These are phyloP conservation scores for Alternaria hordeiaustralica DNA, from an alignment of 2,329 filamentous ascomycete genomes.

Conservation along the genomic window DNA sequence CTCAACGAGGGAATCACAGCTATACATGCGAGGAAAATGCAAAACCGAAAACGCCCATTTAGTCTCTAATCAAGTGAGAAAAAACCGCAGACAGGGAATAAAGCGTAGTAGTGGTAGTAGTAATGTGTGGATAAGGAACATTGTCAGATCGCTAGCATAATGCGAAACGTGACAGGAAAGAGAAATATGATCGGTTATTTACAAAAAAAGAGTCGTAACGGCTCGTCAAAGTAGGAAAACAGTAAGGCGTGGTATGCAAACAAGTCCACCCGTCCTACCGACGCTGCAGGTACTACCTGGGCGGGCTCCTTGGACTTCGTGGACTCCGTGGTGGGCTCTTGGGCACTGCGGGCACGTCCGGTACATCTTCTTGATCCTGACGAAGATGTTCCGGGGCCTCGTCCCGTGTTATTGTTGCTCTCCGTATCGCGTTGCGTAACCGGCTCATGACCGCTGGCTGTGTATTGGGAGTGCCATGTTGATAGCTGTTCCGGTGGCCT, in stretches of 20 bases:
- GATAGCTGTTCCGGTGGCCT: conserved; percentile 33
- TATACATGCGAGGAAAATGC: not conserved
- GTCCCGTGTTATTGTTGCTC: conserved; percentile 42
- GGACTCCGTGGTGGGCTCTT: conserved; percentile 29
- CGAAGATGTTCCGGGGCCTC: conserved; percentile 35
- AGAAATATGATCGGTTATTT: conserved; percentile 8
- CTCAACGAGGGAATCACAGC: conserved; percentile 4
- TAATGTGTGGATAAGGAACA: conserved; percentile 1
- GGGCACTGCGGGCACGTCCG: conserved; percentile 27
- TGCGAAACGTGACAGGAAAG: not conserved
- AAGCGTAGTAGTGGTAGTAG: not conserved
- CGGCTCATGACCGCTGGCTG: conserved; percentile 32
- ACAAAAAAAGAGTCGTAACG: conserved; percentile 11
- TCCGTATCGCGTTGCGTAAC: conserved; percentile 40
- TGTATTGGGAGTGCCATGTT: conserved; percentile 19
- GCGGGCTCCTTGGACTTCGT: conserved; percentile 25
- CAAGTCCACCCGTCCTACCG: conserved; percentile 1
- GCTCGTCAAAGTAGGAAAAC: conserved; percentile 3
- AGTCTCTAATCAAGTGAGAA: not conserved
- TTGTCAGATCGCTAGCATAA: not conserved
- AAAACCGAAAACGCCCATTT: not conserved
- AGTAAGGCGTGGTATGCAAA: conserved; percentile 3
- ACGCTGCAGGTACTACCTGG: conserved; percentile 7
- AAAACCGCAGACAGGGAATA: not conserved
- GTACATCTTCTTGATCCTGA: conserved; percentile 16